Evolutionary conservation across 257 asterid genomes (phyloP), one percentile per base, ranked within the genome.

Genomic region (Euphrasia confusa): DNA sequence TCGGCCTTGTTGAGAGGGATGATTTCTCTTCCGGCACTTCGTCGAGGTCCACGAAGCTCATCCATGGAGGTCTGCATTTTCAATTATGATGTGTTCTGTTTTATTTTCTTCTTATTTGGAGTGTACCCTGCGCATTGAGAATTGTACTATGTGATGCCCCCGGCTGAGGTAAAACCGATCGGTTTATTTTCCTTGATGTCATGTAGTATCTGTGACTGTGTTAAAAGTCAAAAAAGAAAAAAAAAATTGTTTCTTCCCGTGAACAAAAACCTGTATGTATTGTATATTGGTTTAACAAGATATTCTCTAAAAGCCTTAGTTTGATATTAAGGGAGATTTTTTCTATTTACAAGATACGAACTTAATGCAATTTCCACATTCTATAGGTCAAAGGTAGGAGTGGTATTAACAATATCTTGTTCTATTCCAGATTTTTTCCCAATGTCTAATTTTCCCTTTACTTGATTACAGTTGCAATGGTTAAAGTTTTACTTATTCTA

Each of bases 1-100:
- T 92, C 54, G 97, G 99, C 40, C 93, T 89, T 37, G 97, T 89
- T 21, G 99, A 92, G 78, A 81, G 99, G 0, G 99, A 89, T 60
- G 99, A 92, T 65, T 92, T 92, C 72, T 74, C 99, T 11, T 89
- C 99, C 4, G 99, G 99, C 26, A 84, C 95, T 53, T 89, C 97
- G 48, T 92, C 99, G 35, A 80, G 99, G 85, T 92, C 99, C 33
- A 92, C 97, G 49, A 92, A 89, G 60, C 84, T 92, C 77, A 87
- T 92, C 70, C 99, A 92, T 63, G 99, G 99, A 92, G 97, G 97
- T 92, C 63, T 60, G 79, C 65, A 11, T 74, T 75, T 68, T 39
- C 33, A n/a, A 37, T 63, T 69, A 13, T 70, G 56, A 13, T 67
- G 56, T 33, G 58, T 53, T 24, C 50, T 26, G 13, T 52, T 11